Base-by-base conservation (phyloP, 352 stramenopile genomes). In the Phytophthora pluvialis region DNA sequence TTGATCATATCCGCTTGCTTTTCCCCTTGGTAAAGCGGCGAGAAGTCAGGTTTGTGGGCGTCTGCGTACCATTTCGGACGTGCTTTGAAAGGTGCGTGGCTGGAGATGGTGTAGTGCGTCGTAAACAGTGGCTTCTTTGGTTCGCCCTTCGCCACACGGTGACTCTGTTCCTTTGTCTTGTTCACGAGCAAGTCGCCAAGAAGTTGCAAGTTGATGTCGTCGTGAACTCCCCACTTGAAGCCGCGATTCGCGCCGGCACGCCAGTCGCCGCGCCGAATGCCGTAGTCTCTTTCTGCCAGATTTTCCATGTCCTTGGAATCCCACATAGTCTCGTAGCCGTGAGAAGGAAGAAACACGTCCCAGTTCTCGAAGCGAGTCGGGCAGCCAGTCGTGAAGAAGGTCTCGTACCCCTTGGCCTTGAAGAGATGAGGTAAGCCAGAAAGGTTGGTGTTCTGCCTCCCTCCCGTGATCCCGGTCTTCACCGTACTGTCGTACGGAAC, bases 401-500 rank as follows among this genome's bases (percentile, higher is more conserved):
- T 81, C 25, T 84, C 70, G 55, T 89, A 89, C 15, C 75, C 75
- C 18, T 80, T 80, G 4, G 56, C 52, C 25, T 67, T 55, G 43
- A 86, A 74, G 0, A 88, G 52, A 49, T 88, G 79, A 7, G 79
- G 79, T 1, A 88, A 18, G 0, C 79, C 77, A 2, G 69, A 69
- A 6, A 88, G 66, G 6, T 63, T 52, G 0, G 72, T 72, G 9
- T 72, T 60, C 0, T 13, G 57, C 8, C 68, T 59, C 3, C 79
- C 77, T 25, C 40, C 53, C 2, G 77, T 78, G 16, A 74, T 88
- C 0, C 74, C 77, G 4, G 77, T 80, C 26, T 73, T 57, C 1
- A 73, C 80, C 0, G 74, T 61, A 54, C 74, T 84, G 39, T 89
- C 80, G 35, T 85, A 82, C 2, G 77, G 74, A 25, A 85, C 39